Conservation (phyloP, 495 filamentous ascomycete genomes). For the Penicillium cinerascens region DNA sequence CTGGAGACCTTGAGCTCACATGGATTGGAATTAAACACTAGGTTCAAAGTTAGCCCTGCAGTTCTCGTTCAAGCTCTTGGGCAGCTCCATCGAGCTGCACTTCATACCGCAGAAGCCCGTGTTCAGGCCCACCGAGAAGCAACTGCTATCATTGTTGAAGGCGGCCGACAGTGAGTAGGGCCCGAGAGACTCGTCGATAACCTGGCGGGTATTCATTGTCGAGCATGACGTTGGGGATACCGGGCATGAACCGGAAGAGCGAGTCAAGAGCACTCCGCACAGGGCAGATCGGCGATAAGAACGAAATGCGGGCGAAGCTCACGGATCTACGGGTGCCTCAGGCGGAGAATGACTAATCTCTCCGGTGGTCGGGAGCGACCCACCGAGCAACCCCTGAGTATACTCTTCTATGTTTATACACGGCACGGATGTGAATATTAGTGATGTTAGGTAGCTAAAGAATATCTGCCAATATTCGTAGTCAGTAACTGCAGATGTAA, state of each 20-base stretch:
- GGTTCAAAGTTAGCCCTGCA: conserved; percentile 6
- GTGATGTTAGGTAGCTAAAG: not conserved
- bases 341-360: conserved; percentile 14
- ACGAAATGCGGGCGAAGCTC: conserved; percentile 15
- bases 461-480: not conserved
- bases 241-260: not conserved
- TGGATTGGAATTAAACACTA: conserved; percentile 76
- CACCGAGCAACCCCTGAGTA: conserved; percentile 34
- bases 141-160: conserved; percentile 84
- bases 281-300: conserved; percentile 26
- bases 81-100: not conserved
- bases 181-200: conserved; percentile 71
- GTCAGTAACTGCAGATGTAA: not conserved
- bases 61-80: not conserved
- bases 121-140: conserved; percentile 86
- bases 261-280: not conserved
- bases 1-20: conserved; percentile 68
- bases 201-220: conserved; percentile 84
- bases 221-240: conserved; percentile 14
- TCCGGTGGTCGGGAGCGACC: conserved; percentile 33
- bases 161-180: conserved; percentile 77
- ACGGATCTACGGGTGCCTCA: conserved; percentile 16
- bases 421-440: not conserved
- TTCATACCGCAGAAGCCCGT: conserved; percentile 78
- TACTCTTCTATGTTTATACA: not conserved